Evolutionary conservation across 371 early-diverging fungal genomes (phyloP).

Genomic region (Apophysomyces trapeziformis): DNA sequence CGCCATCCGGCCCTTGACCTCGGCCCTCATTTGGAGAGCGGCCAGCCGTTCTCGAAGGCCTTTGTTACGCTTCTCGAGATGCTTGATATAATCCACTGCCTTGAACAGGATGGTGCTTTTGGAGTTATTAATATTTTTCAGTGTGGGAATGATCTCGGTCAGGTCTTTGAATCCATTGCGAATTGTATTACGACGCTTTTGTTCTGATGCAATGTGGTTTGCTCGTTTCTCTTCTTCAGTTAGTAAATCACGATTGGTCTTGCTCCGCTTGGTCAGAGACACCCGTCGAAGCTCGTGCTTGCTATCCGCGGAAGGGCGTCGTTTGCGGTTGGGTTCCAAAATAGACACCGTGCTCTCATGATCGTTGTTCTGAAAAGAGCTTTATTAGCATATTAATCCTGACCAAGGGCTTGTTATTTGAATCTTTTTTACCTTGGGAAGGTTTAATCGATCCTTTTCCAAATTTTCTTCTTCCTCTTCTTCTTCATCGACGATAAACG

Average conservation of each 20-base stretch:
- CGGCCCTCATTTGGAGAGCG: constrained; percentile 54
- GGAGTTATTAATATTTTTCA: constrained; percentile 58
- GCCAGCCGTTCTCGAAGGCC: constrained; percentile 58
- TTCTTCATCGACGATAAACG: constrained; percentile 7
- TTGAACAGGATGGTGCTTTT: constrained; percentile 57
- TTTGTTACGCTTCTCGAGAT: constrained; percentile 54
- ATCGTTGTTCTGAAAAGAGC: neutral
- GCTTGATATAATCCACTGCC: constrained; percentile 52
- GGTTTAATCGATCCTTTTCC: neutral
- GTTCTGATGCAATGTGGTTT: constrained; percentile 90
- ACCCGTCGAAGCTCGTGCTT: constrained; percentile 14
- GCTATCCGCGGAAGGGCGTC: constrained; percentile 12
- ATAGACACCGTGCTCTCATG: constrained; percentile 10
- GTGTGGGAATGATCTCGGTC: constrained; percentile 77
- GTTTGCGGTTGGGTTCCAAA: constrained; percentile 11
- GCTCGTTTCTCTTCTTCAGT: constrained; percentile 72
- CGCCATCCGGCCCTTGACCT: constrained; percentile 38
- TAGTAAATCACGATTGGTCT: constrained; percentile 6
- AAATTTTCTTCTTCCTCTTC: neutral
- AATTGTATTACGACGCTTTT: constrained; percentile 85
- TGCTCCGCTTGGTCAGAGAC: constrained; percentile 15
- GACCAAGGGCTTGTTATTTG: neutral
- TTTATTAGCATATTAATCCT: neutral
- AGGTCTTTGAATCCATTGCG: constrained; percentile 80
- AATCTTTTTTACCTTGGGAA: neutral